Percentiles rank a stretch among this genome's conserved stretches.
Conservation (phyloP, 2,329 filamentous ascomycete genomes). For the Hypoxylon sp. region DNA sequence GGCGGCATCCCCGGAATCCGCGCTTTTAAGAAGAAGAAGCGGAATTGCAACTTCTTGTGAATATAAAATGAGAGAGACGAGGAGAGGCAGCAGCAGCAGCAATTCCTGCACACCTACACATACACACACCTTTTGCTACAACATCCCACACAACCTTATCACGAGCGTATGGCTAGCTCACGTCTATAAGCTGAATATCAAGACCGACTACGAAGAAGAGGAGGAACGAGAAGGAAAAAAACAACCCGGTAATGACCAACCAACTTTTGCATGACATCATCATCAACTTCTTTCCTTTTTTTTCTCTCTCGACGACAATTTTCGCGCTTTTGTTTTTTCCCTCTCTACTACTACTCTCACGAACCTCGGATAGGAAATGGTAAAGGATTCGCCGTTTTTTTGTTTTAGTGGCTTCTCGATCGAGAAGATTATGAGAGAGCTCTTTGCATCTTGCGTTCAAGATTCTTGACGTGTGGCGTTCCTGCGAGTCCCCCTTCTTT, state of each 20-base stretch:
- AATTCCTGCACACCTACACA: neutral
- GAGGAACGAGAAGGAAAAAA: slow-evolving; percentile 14
- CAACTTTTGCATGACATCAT: slow-evolving; percentile 49
- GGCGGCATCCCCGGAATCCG: slow-evolving; percentile 61
- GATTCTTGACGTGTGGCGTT: slow-evolving; percentile 43
- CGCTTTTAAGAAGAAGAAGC: slow-evolving; percentile 82
- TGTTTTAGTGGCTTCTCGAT: slow-evolving; percentile 5
- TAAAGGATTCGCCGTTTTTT: slow-evolving; percentile 23
- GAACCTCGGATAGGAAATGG: slow-evolving; percentile 36
- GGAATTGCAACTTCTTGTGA: slow-evolving; percentile 84
- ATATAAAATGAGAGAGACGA: slow-evolving; percentile 48
- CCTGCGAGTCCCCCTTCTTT: slow-evolving; percentile 12
- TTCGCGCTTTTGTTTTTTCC: slow-evolving; percentile 36
- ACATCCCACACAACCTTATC: neutral
- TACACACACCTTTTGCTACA: neutral
- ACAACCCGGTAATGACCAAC: slow-evolving; percentile 47
- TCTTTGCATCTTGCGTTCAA: slow-evolving; percentile 42
- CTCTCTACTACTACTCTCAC: slow-evolving; percentile 28
- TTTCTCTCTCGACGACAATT: slow-evolving; percentile 21
- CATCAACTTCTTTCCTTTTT: slow-evolving; percentile 36
- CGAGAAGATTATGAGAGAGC: slow-evolving; percentile 1
- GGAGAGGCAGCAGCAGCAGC: slow-evolving; percentile 10
- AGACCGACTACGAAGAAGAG: slow-evolving; percentile 6
- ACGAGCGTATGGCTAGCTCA: neutral
- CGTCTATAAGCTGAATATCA: neutral